These are phyloP conservation scores for Emmonsiellopsis sp. DNA, from an alignment of 2,329 filamentous ascomycete genomes.

Conservation along the genomic window DNA sequence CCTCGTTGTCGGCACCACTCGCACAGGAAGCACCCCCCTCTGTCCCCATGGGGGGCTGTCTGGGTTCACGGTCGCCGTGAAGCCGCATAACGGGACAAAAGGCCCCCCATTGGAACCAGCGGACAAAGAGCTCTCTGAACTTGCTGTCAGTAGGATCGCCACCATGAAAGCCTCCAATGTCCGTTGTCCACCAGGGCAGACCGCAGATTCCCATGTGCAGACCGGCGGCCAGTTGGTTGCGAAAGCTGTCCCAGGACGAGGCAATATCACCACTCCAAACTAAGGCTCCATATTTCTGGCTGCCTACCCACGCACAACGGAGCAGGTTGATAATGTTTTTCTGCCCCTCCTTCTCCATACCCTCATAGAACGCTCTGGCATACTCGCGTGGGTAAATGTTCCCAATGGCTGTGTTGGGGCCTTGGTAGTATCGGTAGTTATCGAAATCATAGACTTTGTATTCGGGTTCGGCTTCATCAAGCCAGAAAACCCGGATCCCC, in stretches of 20 bases:
- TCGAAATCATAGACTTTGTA: constrained; percentile 59
- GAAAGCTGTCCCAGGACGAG: constrained; percentile 51
- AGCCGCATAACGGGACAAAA: constrained; percentile 61
- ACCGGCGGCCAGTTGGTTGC: constrained; percentile 53
- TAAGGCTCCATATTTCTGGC: constrained; percentile 55
- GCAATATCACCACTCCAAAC: constrained; percentile 63
- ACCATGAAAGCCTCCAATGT: constrained; percentile 62
- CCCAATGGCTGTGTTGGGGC: constrained; percentile 47
- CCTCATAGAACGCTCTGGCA: constrained; percentile 52
- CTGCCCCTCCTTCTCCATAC: constrained; percentile 45
- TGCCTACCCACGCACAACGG: constrained; percentile 49
- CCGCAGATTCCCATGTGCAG: constrained; percentile 58
- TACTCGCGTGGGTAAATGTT: constrained; percentile 55
- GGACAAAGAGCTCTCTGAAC: constrained; percentile 55
- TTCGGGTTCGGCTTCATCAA: constrained; percentile 62
- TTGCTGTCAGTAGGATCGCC: constrained; percentile 47
- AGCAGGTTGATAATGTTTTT: constrained; percentile 51
- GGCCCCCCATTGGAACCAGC: constrained; percentile 63
- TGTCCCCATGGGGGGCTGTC: constrained; percentile 36
- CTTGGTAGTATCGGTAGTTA: constrained; percentile 52
- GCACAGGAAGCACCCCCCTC: constrained; percentile 28
- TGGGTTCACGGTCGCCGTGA: constrained; percentile 57
- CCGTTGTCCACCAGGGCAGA: constrained; percentile 61
- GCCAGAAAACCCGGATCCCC: constrained; percentile 58
- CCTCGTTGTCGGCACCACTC: constrained; percentile 50